Evolutionary conservation across 2,329 filamentous ascomycete genomes (phyloP).

Genomic region (Aspergillus ochraceus): DNA sequence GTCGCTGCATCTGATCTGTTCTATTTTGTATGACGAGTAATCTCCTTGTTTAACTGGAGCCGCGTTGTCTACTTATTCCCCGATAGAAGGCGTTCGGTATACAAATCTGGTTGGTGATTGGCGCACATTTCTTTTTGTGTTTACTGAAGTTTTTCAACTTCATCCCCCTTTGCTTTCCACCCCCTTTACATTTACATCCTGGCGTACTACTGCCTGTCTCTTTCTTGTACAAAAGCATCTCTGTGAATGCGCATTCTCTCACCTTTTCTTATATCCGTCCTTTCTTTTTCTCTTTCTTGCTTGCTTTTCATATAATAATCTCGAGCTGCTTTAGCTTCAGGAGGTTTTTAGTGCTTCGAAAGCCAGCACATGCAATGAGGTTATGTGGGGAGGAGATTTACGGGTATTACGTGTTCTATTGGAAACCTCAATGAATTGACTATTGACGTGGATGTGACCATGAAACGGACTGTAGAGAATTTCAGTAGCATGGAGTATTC

Average conservation of each 20-base stretch:
- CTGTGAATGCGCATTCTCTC: constrained; percentile 13
- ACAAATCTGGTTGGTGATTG: constrained; percentile 32
- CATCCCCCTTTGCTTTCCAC: constrained; percentile 10
- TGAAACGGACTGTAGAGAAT: not conserved
- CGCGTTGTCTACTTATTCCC: constrained; percentile 33
- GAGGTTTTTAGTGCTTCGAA: constrained; percentile 2
- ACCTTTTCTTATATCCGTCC: constrained; percentile 3
- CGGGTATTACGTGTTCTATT: constrained; percentile 29
- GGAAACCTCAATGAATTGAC: constrained; percentile 21
- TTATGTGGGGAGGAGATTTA: constrained; percentile 15
- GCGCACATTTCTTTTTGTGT: constrained; percentile 26
- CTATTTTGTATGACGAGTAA: constrained; percentile 30
- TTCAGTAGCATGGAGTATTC: not conserved
- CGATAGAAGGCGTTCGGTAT: constrained; percentile 43
- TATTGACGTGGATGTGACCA: constrained; percentile 2
- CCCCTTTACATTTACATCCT: not conserved
- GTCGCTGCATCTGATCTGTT: constrained; percentile 23
- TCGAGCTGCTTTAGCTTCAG: constrained; percentile 7
- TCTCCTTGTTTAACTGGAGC: constrained; percentile 22
- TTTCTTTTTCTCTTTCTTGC: constrained; percentile 8
- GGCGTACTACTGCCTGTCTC: constrained; percentile 1
- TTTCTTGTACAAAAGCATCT: constrained; percentile 37
- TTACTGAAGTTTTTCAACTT: constrained; percentile 8
- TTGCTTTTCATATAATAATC: constrained; percentile 13
- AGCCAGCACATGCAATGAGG: constrained; percentile 15